Evolutionary conservation across 331 rosid species (phyloP).

Genomic region (Ulmus americana): DNA sequence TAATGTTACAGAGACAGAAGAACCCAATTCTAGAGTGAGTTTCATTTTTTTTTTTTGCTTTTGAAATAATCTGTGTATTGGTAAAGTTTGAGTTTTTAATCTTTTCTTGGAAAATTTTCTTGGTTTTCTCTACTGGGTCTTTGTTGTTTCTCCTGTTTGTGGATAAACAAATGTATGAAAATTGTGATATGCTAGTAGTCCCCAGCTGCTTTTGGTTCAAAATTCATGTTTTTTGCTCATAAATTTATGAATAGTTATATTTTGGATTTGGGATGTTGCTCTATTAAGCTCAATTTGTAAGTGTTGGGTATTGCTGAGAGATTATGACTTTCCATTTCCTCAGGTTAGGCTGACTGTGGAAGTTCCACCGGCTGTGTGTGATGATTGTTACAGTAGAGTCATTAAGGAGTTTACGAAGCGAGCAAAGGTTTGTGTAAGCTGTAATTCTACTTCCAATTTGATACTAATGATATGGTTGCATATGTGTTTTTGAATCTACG

Average conservation of each 20-base stretch:
- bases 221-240: background rate
- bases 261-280: background rate
- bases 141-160: background rate
- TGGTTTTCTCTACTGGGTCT: constrained; percentile 2
- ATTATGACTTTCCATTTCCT: constrained; percentile 17
- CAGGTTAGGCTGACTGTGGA: constrained; percentile 77
- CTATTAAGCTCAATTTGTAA: background rate
- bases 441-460: too few species aligned
- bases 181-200: too few species aligned
- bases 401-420: constrained; percentile 66
- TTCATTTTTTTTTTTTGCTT: background rate
- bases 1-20: constrained; percentile 50
- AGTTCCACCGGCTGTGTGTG: constrained; percentile 72
- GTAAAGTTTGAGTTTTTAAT: background rate
- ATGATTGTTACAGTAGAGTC: constrained; percentile 69
- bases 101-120: background rate
- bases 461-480: too few species aligned
- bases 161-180: background rate
- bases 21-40: constrained; percentile 66
- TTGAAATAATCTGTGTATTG: background rate
- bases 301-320: background rate
- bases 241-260: background rate
- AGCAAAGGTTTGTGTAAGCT: constrained; percentile 47
- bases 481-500: background rate
- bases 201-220: background rate